Evolutionary conservation across 305 asterid genomes (phyloP), one percentile per base, ranked within the genome.

Genomic region (Andrographis paniculata): DNA sequence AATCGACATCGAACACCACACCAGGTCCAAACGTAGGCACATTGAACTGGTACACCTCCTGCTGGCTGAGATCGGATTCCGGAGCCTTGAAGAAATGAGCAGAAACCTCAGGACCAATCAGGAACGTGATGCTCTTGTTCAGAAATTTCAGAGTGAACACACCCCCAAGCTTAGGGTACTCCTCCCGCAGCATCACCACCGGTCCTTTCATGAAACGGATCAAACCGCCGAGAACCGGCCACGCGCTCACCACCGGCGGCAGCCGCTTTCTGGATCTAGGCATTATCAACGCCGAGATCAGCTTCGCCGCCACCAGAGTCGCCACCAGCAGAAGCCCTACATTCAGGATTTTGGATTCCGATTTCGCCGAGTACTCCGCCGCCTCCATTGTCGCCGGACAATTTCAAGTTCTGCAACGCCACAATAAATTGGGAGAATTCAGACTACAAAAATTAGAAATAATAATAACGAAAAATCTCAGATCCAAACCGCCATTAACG

Each of bases 1-100:
- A 88, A 39, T 88, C 95, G 37, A 88, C 97, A 65, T 88, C 97
- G 57, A 89, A 85, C 47, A 89, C 97, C 28, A 88, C 95, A 1
- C 97, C 97, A 0, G 97, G 97, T 74, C 97, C 97, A 28, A 85
- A 89, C 1, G 95, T 89, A 3, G 97, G 97, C 61, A 88, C 97
- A 47, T 88, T 88, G 66, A 75, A 75, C 48, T 71, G 83, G 58
- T 75, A 75, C 40, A 75, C 83, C 76, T 75, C 83, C 57, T 85
- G 95, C 65, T 89, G 97, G 62, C 97, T 89, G 60, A 89, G 95
- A 74, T 89, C 97, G 28, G 93, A 70, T 61, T 89, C 97, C 0
- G 87, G 62, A 24, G 97, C 95, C 80, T 88, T 88, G 58, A 88
- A 88, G 71, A 88, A 88, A 72, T 84, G 97, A 13, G 94, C 77